A percentile compares a stretch with the other conserved stretches of the same genome.
These are phyloP conservation scores for Metrosideros polymorpha DNA, from an alignment of 441 rosid genomes.

Conservation along the genomic window DNA sequence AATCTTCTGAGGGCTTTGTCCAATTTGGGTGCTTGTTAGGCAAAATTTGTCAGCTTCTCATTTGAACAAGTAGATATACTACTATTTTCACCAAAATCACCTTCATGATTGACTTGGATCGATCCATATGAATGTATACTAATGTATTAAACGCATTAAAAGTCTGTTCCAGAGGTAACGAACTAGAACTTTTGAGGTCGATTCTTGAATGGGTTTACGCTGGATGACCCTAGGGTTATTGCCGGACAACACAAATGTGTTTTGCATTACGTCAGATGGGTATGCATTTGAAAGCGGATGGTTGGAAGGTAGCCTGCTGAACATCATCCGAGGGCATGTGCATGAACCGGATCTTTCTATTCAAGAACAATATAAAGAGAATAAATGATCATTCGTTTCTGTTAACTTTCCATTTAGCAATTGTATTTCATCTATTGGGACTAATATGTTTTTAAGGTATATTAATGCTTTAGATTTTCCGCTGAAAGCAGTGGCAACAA, in stretches of 20 bases:
- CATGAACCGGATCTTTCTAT: background rate
- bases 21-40: background rate
- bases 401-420: background rate
- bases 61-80: background rate
- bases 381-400: background rate
- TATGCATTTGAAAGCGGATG: background rate
- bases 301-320: background rate
- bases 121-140: background rate
- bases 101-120: background rate
- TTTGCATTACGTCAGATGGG: background rate
- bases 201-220: background rate
- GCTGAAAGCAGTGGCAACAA: background rate
- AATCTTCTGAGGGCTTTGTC: background rate
- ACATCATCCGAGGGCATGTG: background rate
- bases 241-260: background rate
- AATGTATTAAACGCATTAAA: background rate
- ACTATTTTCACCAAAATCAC: background rate
- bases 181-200: background rate
- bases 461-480: background rate
- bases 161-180: background rate
- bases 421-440: background rate
- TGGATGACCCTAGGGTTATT: background rate
- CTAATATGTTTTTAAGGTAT: background rate
- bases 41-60: background rate
- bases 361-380: background rate